Evolutionary conservation across 2,329 filamentous ascomycete species (phyloP), one percentile per base, ranked within the genome.

Genomic region (Blastomyces silverae): DNA sequence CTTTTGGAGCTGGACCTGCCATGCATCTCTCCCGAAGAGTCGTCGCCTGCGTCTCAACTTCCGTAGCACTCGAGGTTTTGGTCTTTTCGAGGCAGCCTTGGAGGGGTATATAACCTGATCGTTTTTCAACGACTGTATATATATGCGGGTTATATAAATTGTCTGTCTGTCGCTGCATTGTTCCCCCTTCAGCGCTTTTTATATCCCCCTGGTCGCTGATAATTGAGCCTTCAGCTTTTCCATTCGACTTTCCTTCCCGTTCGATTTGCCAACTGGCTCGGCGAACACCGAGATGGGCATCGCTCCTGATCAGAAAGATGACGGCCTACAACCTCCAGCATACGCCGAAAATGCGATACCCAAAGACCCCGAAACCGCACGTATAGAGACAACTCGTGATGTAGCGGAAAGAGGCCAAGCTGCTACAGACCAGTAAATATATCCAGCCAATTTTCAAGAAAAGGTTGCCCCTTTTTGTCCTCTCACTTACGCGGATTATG

Each of bases 371-470:
- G 58, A 61, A 61, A 4, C 59, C n/a, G 31, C 46, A 10, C 25
- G 28, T 44, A 22, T 31, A 28, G 59, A 44, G 52, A 61, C 25
- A 42, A 69, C 73, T 37, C 75, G 73, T 55, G 74, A 76, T 56
- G 77, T 77, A 7, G 80, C 79, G 17, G 80, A 77, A 55, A 71
- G 73, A 22, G 81, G 81, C 15, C 77, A 81, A 61, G 73, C 74
- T 5, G 81, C 80, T 0, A 83, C 81, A 0, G 80, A 83, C 66
- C 76, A 79, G 78, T 81, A 70, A 64, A 74, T 62, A 3, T 22
- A 42, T 31, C 28, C 48, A 44, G 13, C 39, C n/a, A 60, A 48
- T 15, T 50, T 42, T 42, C 31, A 11, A 5, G 17, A 4, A 22
- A 20, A 0, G 37, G 10, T 22, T 39, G 31, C 42, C 22, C 11